Conservation (phyloP, 2,329 filamentous ascomycete species). For the Nemania serpens region DNA sequence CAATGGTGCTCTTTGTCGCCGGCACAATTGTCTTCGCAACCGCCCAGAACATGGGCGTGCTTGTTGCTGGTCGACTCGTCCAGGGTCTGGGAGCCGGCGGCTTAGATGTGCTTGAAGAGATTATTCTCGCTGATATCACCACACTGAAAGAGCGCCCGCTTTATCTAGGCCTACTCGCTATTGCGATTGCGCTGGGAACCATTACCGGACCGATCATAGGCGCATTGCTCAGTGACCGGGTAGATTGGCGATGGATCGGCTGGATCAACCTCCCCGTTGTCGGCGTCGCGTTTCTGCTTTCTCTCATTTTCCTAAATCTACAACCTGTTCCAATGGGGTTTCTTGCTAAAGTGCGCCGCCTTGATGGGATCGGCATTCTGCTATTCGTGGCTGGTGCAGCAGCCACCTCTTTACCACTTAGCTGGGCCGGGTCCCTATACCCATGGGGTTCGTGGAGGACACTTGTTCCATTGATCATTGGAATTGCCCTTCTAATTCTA, state of each 20-base stretch:
- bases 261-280: conserved; percentile 67
- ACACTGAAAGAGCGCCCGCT: conserved; percentile 12
- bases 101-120: conserved; percentile 11
- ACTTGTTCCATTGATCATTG: conserved; percentile 60
- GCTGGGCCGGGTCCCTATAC: conserved; percentile 65
- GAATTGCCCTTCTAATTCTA: conserved; percentile 53
- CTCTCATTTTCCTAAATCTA: conserved; percentile 60
- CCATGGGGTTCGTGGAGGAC: conserved; percentile 66
- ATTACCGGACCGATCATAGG: background rate
- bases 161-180: background rate
- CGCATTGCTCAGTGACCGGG: background rate
- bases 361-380: conserved; percentile 64
- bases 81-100: conserved; percentile 29
- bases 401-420: conserved; percentile 11
- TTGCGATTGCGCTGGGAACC: background rate
- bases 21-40: conserved; percentile 43
- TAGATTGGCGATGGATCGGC: conserved; percentile 66
- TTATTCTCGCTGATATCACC: conserved; percentile 18
- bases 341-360: conserved; percentile 51
- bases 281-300: conserved; percentile 51
- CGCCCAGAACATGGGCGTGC: background rate
- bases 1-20: conserved; percentile 43
- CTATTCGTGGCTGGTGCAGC: conserved; percentile 67
- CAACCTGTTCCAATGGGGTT: conserved; percentile 51
- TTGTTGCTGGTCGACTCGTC: conserved; percentile 42